Conservation (phyloP, 2,329 filamentous ascomycete genomes). For the Aspergillus sp. region DNA sequence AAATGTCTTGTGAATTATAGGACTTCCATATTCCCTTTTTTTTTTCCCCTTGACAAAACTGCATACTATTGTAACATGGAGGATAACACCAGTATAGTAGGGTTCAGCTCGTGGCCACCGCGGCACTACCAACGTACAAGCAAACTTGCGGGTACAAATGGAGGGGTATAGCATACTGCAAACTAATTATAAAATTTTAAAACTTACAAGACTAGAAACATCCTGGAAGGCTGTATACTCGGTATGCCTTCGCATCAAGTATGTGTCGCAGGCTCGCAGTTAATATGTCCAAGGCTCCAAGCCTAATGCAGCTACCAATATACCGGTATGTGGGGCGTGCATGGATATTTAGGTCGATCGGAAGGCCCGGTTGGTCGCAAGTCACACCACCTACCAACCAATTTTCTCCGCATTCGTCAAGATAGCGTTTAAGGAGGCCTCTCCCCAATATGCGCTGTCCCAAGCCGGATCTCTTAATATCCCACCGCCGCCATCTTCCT, state of each 20-base stretch:
- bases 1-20: neutral
- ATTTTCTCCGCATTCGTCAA: slow-evolving; percentile 13
- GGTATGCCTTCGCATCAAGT: neutral
- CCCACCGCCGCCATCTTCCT: slow-evolving; percentile 6
- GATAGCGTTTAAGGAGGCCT: neutral
- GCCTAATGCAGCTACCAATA: neutral
- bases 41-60: neutral
- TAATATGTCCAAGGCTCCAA: neutral
- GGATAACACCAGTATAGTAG: neutral
- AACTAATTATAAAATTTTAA: neutral
- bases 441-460: neutral
- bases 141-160: neutral
- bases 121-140: neutral
- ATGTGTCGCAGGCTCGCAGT: neutral
- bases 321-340: neutral
- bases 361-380: slow-evolving; percentile 8
- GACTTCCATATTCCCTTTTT: neutral
- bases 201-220: neutral
- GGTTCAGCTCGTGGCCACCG: neutral
- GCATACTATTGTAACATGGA: neutral
- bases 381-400: neutral
- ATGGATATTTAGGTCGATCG: neutral
- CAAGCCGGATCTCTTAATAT: slow-evolving; percentile 1
- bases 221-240: neutral
- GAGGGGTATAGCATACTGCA: neutral